These are phyloP conservation scores for Dryas drummondii DNA, from an alignment of 306 rosid species.

Conservation along the genomic window DNA sequence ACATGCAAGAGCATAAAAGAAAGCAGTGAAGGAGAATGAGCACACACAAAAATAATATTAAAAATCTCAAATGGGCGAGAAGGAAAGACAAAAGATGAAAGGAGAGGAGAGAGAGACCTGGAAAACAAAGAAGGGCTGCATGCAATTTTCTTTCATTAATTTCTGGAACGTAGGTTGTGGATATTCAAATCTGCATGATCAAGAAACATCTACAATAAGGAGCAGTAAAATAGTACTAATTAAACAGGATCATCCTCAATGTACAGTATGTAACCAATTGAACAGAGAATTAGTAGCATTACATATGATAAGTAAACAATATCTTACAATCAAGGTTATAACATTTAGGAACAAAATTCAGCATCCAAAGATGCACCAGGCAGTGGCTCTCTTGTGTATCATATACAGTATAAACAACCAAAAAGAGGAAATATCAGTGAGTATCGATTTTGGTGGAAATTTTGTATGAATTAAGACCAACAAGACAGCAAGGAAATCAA, in stretches of 20 bases:
- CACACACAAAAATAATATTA: neutral
- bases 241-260: neutral
- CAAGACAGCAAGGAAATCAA: no score
- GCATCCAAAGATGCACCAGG: no score
- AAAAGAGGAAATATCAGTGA: no score
- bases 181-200: constrained; percentile 80
- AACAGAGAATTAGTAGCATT: neutral
- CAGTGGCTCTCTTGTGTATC: neutral
- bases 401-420: no score
- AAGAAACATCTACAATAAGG: constrained; percentile 27
- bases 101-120: constrained; percentile 52
- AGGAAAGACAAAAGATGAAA: constrained; percentile 16
- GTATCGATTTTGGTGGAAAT: no score
- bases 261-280: neutral
- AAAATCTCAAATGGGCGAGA: neutral
- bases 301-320: neutral
- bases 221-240: neutral
- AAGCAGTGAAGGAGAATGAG: constrained; percentile 23
- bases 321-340: neutral
- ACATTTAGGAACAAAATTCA: no score
- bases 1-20: constrained; percentile 16
- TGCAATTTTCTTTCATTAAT: constrained; percentile 92
- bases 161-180: constrained; percentile 98
- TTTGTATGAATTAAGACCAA: neutral
- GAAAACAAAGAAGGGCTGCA: constrained; percentile 97